Conservation (phyloP, 768 basidiomycete species). For the Lactifluus rugatus region DNA sequence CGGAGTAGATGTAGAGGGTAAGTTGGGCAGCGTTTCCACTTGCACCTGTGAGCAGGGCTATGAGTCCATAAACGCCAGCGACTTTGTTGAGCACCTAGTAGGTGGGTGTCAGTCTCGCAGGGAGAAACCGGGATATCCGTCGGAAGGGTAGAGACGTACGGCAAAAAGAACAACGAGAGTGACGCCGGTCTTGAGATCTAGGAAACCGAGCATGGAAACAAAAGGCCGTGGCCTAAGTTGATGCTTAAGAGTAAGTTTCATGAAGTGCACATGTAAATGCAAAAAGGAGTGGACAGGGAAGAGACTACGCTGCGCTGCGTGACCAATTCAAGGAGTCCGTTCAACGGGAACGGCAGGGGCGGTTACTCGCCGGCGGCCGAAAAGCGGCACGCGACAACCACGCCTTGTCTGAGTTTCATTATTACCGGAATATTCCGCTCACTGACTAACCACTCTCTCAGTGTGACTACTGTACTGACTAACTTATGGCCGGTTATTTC, state of each 20-base stretch:
- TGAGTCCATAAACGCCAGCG: constrained; percentile 91
- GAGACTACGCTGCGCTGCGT: too few relatives aligned
- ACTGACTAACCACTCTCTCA: neutral
- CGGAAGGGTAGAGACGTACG: constrained; percentile 38
- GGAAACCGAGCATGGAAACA: constrained; percentile 70
- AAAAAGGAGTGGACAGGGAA: neutral
- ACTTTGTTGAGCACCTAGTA: constrained; percentile 87
- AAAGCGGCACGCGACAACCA: neutral
- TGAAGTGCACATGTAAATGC: constrained; percentile 25
- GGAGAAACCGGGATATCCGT: constrained; percentile 1
- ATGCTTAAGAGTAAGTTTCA: constrained; percentile 76
- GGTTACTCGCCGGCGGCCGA: too few relatives aligned
- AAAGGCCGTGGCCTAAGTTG: constrained; percentile 80
- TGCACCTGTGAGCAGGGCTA: constrained; percentile 82
- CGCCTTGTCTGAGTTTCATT: neutral
- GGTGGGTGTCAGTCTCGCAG: constrained; percentile 14
- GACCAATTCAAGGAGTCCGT: too few relatives aligned
- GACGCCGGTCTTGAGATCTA: constrained; percentile 93
- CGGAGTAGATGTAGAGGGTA: constrained; percentile 89
- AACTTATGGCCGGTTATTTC: constrained; percentile 61
- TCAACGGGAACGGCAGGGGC: too few relatives aligned
- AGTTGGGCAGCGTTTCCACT: constrained; percentile 93
- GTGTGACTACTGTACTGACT: neutral
- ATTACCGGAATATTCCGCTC: neutral
- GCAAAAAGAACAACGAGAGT: constrained; percentile 83